phyloP scores from a whole-genome alignment of 805 yeast genomes.

The Cyberlindnera sargentensis region DNA sequence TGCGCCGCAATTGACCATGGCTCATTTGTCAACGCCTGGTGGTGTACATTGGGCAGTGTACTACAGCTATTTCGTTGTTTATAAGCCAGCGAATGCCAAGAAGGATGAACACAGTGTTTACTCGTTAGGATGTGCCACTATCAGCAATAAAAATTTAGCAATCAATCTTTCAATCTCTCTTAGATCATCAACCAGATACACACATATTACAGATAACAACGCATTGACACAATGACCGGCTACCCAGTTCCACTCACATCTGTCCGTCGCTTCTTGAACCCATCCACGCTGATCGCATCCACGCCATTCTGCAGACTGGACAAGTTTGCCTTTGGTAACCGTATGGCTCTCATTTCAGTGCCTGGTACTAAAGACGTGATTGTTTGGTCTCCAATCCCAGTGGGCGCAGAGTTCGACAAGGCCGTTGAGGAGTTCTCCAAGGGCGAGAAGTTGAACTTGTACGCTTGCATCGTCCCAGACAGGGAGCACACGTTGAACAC shows the following conservation, averaged over 20 bases:
- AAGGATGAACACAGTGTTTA: too few relatives aligned
- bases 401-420: conserved; percentile 36
- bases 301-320: conserved; percentile 26
- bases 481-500: conserved; percentile 61
- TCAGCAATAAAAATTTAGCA: background rate
- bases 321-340: conserved; percentile 29
- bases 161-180: too few relatives aligned
- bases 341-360: conserved; percentile 31
- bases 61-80: too few relatives aligned
- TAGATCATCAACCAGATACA: too few relatives aligned
- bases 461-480: conserved; percentile 56
- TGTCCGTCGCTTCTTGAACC: conserved; percentile 28
- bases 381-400: conserved; percentile 56
- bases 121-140: too few relatives aligned
- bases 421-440: conserved; percentile 31
- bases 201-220: background rate
- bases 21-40: too few relatives aligned
- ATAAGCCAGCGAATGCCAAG: too few relatives aligned
- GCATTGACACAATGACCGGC: conserved; percentile 25
- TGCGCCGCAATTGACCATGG: too few relatives aligned
- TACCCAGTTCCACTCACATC: conserved; percentile 34
- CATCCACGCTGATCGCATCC: conserved; percentile 29
- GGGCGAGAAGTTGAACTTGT: conserved; percentile 30
- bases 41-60: too few relatives aligned
- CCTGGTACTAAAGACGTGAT: conserved; percentile 26